These are phyloP conservation scores for Cutaneotrichosporon sp. DNA, from an alignment of 1,284 basidiomycete genomes.

Conservation along the genomic window DNA sequence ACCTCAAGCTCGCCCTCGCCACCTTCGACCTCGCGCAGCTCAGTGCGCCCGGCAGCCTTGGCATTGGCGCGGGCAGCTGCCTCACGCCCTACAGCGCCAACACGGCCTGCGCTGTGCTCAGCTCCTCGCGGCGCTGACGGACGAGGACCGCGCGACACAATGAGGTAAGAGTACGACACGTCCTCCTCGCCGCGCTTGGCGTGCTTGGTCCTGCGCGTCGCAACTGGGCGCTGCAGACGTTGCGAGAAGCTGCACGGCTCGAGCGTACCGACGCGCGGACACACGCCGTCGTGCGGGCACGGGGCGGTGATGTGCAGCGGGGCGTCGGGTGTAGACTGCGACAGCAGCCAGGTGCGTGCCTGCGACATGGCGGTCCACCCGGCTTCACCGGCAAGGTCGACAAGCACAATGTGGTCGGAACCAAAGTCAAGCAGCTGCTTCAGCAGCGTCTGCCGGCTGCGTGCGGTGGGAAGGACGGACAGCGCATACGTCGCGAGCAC, in stretches of 20 bases:
- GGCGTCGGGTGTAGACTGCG: slow-evolving; percentile 19
- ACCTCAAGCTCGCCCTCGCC: slow-evolving; percentile 28
- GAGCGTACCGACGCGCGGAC: slow-evolving; percentile 59
- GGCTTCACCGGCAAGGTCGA: slow-evolving; percentile 71
- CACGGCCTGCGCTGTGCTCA: slow-evolving; percentile 14
- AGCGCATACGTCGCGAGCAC: slow-evolving; percentile 83
- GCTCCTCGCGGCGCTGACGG: slow-evolving; percentile 42
- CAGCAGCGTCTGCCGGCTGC: slow-evolving; percentile 51
- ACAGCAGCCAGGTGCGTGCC: slow-evolving; percentile 71
- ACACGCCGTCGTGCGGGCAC: slow-evolving; percentile 87
- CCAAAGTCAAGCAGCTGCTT: slow-evolving; percentile 19
- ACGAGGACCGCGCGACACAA: slow-evolving; percentile 72
- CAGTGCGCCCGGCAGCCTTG: slow-evolving; percentile 26
- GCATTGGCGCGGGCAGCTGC: slow-evolving; percentile 21
- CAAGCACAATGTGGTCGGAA: slow-evolving; percentile 60
- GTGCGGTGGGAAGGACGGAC: slow-evolving; percentile 60
- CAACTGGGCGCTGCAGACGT: slow-evolving; percentile 75
- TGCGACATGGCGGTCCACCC: slow-evolving; percentile 80
- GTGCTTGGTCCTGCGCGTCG: slow-evolving; percentile 82
- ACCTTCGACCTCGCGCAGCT: slow-evolving; percentile 36
- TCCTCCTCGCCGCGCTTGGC: slow-evolving; percentile 76
- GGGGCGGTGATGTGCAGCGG: slow-evolving; percentile 47
- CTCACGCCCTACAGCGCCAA: slow-evolving; percentile 37
- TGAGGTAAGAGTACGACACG: slow-evolving; percentile 82
- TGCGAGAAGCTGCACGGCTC: slow-evolving; percentile 78